A percentile compares a stretch with the other conserved stretches of the same genome.
These are phyloP conservation scores for Botrytis byssoidea DNA, from an alignment of 2,329 filamentous ascomycete genomes.

Conservation along the genomic window DNA sequence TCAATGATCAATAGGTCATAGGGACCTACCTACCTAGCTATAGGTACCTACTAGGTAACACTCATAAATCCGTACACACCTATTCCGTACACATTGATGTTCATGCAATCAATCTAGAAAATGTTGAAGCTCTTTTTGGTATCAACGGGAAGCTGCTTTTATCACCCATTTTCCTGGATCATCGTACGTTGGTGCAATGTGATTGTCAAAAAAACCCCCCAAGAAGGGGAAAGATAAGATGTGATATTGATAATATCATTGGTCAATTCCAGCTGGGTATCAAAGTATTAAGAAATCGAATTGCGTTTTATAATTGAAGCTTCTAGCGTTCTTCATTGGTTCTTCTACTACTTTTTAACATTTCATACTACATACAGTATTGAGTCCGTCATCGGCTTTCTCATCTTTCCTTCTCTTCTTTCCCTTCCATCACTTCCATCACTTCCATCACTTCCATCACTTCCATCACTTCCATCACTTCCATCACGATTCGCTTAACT, in stretches of 20 bases:
- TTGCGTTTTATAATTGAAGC: not conserved
- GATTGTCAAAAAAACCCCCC: not conserved
- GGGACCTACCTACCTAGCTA: too few relatives aligned
- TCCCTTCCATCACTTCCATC: not conserved
- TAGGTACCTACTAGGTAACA: too few relatives aligned
- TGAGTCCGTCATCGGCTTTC: conserved; percentile 6
- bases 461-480: not conserved
- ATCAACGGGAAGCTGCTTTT: not conserved
- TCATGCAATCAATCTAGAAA: not conserved
- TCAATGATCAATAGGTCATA: not conserved
- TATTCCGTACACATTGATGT: not conserved
- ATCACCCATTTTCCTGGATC: not conserved
- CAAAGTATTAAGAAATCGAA: conserved; percentile 1
- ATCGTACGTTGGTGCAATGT: not conserved
- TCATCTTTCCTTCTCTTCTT: not conserved
- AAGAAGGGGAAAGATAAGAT: not conserved
- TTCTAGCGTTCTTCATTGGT: not conserved
- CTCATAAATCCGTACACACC: not conserved
- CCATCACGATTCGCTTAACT: not conserved
- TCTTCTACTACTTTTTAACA: not conserved
- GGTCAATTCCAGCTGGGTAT: not conserved
- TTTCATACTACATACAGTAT: not conserved
- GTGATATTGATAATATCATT: not conserved
- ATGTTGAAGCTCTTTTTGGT: not conserved
- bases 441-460: not conserved